Base-by-base conservation (phyloP, 306 rosid genomes). In the Fragaria nilgerrensis region DNA sequence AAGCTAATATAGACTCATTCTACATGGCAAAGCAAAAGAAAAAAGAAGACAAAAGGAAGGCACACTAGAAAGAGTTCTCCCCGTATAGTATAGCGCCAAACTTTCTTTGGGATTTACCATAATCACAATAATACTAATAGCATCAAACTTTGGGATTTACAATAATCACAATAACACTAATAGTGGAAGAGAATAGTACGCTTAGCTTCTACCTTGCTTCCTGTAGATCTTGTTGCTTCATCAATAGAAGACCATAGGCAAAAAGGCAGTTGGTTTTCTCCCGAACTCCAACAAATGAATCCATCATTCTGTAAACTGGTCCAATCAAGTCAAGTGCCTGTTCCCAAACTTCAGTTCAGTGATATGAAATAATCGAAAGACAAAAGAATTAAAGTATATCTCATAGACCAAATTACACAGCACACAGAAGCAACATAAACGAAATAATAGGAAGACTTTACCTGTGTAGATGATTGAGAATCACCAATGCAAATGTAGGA, bases 271-370 rank as follows among this genome's bases (percentile, higher is more conserved):
- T 87, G 62, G 98, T 95, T 89, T 95, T 92, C 90, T 95, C 98
- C 81, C 97, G 86, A 84, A 95, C 96, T 71, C 98, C 97, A n/a
- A 90, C 98, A 80, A 95, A 95, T 59, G 97, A 92, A 85, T 95
- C 98, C 92, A 90, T 92, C 82, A 88, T 88, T 61, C 91, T 86
- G 85, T 92, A 87, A 81, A 90, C 93, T 71, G 98, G 98, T 79
- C 96, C 89, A 70, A 95, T 84, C 88, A 90, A 88, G 86, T 92
- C 98, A 73, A 89, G 97, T 78, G 98, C 98, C 98, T 95, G 93
- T 84, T 82, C 7, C 72, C 9, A 87, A 86, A 81, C 44, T 23
- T 72, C 47, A 55, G 72, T 79, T 82, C 45, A 76, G 77, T 63
- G 64, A 81, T 44, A 78, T 74, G 52, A 74, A 68, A 80, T 63